These are phyloP conservation scores for Trichoderma cornu-damae DNA, from an alignment of 2,329 filamentous ascomycete species.

Conservation along the genomic window DNA sequence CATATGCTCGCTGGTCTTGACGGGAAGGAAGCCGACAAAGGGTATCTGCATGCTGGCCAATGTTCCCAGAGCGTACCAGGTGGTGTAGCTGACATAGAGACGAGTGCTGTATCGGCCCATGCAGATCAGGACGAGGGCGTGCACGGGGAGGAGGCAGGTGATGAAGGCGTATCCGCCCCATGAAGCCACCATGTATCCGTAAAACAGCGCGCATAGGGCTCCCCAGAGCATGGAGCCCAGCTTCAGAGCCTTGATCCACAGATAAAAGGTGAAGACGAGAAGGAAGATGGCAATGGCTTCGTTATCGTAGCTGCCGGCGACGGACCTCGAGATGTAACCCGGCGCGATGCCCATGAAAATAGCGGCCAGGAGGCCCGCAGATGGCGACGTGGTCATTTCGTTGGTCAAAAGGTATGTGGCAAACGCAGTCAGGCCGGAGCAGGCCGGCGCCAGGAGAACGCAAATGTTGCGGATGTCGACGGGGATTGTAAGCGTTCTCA, in stretches of 20 bases:
- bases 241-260: slow-evolving; percentile 99
- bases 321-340: slow-evolving; percentile 95
- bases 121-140: slow-evolving; percentile 87
- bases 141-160: slow-evolving; percentile 90
- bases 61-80: slow-evolving; percentile 95
- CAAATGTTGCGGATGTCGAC: slow-evolving; percentile 99
- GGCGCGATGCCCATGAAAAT: slow-evolving; percentile 96
- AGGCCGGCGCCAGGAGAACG: slow-evolving; percentile 89
- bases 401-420: slow-evolving; percentile 93
- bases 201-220: slow-evolving; percentile 88
- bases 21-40: slow-evolving; percentile 94
- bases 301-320: slow-evolving; percentile 98
- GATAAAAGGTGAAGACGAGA: slow-evolving; percentile 94
- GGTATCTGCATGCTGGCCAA: slow-evolving; percentile 99
- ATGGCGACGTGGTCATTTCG: slow-evolving; percentile 94
- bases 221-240: slow-evolving; percentile 96
- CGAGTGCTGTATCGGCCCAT: slow-evolving; percentile 96
- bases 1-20: slow-evolving; percentile 98
- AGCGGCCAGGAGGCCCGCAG: slow-evolving; percentile 89
- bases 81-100: slow-evolving; percentile 93
- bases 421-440: slow-evolving; percentile 88
- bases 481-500: slow-evolving; percentile 81
- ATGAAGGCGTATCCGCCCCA: slow-evolving; percentile 99
- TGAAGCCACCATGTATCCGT: slow-evolving; percentile 99
- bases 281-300: slow-evolving; percentile 99